phyloP scores from a whole-genome alignment of 2,329 filamentous ascomycete genomes.

The Chalara sp. region DNA sequence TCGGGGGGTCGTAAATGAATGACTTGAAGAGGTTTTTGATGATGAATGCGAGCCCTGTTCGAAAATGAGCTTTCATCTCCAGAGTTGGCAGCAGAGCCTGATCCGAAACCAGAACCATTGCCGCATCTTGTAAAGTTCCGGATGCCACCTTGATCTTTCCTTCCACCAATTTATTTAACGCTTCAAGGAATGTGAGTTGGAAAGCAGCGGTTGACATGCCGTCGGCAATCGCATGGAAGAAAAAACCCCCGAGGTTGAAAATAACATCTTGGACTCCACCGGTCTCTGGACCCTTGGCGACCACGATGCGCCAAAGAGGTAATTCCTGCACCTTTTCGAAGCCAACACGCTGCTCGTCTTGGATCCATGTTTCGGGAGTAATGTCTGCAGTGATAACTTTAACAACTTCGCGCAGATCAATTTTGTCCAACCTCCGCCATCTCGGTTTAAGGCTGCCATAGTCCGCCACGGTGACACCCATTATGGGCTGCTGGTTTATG shows the following conservation, averaged over 20 bases:
- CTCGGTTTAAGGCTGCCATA: slow-evolving; percentile 8
- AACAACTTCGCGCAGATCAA: slow-evolving; percentile 11
- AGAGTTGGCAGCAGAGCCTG: slow-evolving; percentile 13
- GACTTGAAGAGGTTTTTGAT: slow-evolving; percentile 34
- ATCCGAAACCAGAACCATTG: slow-evolving; percentile 25
- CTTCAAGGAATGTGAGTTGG: slow-evolving; percentile 39
- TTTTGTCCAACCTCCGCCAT: slow-evolving; percentile 9
- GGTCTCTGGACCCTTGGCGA: neutral
- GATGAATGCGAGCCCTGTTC: slow-evolving; percentile 34
- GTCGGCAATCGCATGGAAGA: slow-evolving; percentile 47
- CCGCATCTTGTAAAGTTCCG: neutral
- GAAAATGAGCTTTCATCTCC: slow-evolving; percentile 19
- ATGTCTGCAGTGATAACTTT: slow-evolving; percentile 9
- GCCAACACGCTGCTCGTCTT: slow-evolving; percentile 3
- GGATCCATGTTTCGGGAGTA: slow-evolving; percentile 9
- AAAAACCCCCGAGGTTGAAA: slow-evolving; percentile 36
- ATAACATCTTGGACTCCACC: neutral
- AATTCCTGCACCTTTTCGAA: slow-evolving; percentile 9
- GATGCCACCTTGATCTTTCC: neutral
- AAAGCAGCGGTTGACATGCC: slow-evolving; percentile 43
- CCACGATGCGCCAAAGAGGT: slow-evolving; percentile 12
- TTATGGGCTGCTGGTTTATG: slow-evolving; percentile 11
- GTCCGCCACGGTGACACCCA: slow-evolving; percentile 13
- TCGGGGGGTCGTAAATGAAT: slow-evolving; percentile 20
- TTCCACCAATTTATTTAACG: slow-evolving; percentile 29